phyloP scores from a whole-genome alignment of 1,284 basidiomycete genomes.

The Cryptococcus sp. region DNA sequence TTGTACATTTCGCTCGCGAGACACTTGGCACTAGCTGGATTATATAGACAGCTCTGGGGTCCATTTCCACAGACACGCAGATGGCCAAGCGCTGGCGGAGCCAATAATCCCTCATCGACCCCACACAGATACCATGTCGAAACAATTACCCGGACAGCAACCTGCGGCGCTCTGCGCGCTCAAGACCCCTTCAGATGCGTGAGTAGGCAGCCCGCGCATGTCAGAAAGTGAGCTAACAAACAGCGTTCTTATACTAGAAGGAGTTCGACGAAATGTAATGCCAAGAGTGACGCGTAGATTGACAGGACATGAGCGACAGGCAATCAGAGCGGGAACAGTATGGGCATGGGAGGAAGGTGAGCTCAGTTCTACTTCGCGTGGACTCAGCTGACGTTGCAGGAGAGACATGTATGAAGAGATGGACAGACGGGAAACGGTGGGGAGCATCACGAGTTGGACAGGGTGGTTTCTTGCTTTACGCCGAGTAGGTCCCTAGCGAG shows the following conservation, averaged over 20 bases:
- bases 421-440: slow-evolving; percentile 53
- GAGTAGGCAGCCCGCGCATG: slow-evolving; percentile 14
- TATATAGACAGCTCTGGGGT: too few species aligned
- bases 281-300: slow-evolving; percentile 86
- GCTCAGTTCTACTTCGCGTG: slow-evolving; percentile 52
- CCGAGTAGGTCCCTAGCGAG: slow-evolving; percentile 44
- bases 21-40: too few species aligned
- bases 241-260: slow-evolving; percentile 59
- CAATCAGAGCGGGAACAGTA: slow-evolving; percentile 87
- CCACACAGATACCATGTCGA: background rate
- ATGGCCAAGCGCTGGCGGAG: too few species aligned
- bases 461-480: slow-evolving; percentile 51
- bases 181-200: slow-evolving; percentile 46
- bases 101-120: too few species aligned
- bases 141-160: slow-evolving; percentile 39
- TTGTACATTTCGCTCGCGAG: too few species aligned
- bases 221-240: background rate
- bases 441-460: slow-evolving; percentile 52
- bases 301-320: slow-evolving; percentile 82
- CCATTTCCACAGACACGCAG: too few species aligned
- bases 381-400: slow-evolving; percentile 18
- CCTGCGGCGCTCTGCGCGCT: slow-evolving; percentile 45
- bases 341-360: slow-evolving; percentile 97
- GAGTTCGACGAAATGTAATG: slow-evolving; percentile 77
- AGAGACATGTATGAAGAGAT: slow-evolving; percentile 51